Evolutionary conservation across 2,329 filamentous ascomycete genomes (phyloP).

Genomic region (Tolypocladium amazonense): DNA sequence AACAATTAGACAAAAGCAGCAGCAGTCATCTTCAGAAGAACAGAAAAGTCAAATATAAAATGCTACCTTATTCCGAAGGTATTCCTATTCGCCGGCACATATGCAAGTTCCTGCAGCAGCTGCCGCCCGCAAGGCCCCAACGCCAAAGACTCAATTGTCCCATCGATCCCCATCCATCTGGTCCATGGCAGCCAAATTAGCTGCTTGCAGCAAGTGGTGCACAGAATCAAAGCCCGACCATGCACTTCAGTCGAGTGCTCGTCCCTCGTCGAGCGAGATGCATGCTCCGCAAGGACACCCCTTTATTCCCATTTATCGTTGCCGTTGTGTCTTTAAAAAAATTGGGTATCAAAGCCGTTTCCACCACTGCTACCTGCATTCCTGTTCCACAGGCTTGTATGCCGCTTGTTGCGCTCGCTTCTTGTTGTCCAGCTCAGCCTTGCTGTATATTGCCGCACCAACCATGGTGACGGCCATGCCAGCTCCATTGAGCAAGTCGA

Average conservation of each 20-base stretch:
- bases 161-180: background rate
- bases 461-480: slow-evolving; percentile 44
- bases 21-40: background rate
- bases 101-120: background rate
- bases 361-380: slow-evolving; percentile 9
- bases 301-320: slow-evolving; percentile 3
- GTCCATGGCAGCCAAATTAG: background rate
- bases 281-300: background rate
- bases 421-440: slow-evolving; percentile 43
- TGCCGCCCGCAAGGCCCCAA: slow-evolving; percentile 5
- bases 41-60: background rate
- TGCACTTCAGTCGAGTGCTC: background rate
- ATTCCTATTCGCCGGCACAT: slow-evolving; percentile 1
- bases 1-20: background rate
- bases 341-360: slow-evolving; percentile 5
- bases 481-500: slow-evolving; percentile 42
- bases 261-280: background rate
- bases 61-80: slow-evolving; percentile 6
- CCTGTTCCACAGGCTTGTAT: slow-evolving; percentile 26
- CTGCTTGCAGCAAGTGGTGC: background rate
- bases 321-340: slow-evolving; percentile 3
- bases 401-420: slow-evolving; percentile 17
- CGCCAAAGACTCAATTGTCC: slow-evolving; percentile 5
- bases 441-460: slow-evolving; percentile 47
- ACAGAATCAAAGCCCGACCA: background rate